These are phyloP conservation scores for Sanghuangporus baumii DNA, from an alignment of 1,284 basidiomycete species.

Conservation along the genomic window DNA sequence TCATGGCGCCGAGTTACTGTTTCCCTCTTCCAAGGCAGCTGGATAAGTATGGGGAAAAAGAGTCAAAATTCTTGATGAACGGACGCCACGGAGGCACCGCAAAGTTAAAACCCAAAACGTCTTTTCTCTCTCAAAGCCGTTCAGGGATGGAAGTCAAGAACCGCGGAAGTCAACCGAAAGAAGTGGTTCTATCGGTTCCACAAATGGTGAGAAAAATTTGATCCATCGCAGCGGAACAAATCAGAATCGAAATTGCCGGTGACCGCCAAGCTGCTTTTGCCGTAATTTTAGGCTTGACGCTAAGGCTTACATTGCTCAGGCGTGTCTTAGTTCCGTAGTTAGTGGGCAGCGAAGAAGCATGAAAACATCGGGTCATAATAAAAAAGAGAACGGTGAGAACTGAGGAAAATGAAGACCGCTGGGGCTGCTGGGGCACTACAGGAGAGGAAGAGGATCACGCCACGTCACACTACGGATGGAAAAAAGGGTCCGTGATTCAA, in stretches of 20 bases:
- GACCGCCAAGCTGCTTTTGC: background rate
- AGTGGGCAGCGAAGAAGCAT: background rate
- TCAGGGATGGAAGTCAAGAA: slow-evolving; percentile 9
- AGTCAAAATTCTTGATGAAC: background rate
- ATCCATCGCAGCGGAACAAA: background rate
- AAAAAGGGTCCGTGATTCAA: slow-evolving; percentile 1
- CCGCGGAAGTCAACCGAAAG: background rate
- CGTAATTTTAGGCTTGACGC: background rate
- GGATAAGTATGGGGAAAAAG: background rate
- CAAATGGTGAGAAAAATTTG: background rate
- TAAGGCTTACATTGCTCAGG: background rate
- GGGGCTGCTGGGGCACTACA: background rate
- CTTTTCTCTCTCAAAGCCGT: background rate
- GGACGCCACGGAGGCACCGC: slow-evolving; percentile 7
- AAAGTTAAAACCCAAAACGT: slow-evolving; percentile 17
- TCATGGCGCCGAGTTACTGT: background rate
- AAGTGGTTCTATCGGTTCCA: background rate
- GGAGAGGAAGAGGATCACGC: background rate
- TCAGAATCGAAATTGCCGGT: background rate
- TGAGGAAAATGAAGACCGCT: background rate
- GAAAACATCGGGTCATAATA: background rate
- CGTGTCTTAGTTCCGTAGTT: background rate
- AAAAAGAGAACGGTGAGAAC: background rate
- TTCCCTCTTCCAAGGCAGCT: background rate
- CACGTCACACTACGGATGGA: background rate